Conservation (phyloP, 345 rosid species). For the Syzygium jambos region DNA sequence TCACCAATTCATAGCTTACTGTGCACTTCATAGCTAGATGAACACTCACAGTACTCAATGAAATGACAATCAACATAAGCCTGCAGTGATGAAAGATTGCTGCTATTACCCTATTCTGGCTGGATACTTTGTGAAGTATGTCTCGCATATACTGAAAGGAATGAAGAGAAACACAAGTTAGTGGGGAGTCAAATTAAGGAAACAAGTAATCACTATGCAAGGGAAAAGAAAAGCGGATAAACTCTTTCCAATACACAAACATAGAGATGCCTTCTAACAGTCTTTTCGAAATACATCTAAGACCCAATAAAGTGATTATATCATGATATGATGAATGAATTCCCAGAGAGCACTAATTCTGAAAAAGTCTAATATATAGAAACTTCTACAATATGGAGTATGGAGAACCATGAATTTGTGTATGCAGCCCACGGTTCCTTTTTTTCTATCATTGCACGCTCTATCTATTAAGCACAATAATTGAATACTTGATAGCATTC, state of each 20-base stretch:
- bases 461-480: background rate
- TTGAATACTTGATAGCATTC: background rate
- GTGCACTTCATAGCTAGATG: background rate
- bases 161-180: slow-evolving; percentile 3
- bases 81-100: background rate
- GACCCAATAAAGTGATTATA: background rate
- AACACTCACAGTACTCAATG: background rate
- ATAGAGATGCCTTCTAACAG: background rate
- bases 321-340: background rate
- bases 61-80: background rate
- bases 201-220: background rate
- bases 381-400: background rate
- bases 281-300: background rate
- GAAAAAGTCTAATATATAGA: background rate
- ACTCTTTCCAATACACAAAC: background rate
- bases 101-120: slow-evolving; percentile 61
- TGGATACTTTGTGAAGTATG: slow-evolving; percentile 84
- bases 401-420: background rate
- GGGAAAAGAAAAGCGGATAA: background rate
- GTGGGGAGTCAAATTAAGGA: background rate
- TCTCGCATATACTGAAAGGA: slow-evolving; percentile 77
- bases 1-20: background rate
- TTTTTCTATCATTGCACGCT: background rate
- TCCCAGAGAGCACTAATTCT: background rate
- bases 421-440: background rate